phyloP scores from a whole-genome alignment of 2,329 filamentous ascomycete species.

The Botryosphaeria dothidea region DNA sequence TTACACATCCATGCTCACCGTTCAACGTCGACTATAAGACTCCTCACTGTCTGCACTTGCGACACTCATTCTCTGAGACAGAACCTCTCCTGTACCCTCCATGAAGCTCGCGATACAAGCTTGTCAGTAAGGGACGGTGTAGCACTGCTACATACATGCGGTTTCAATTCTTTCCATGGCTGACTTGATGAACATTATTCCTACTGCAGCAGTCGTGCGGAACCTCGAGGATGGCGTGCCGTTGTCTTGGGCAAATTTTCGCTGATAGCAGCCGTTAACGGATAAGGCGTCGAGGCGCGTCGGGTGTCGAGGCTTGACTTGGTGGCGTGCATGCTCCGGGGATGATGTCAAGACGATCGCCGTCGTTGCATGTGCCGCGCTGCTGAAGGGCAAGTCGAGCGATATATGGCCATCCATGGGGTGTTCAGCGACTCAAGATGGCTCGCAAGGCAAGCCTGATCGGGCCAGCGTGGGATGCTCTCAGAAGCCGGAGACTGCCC shows the following conservation, averaged over 20 bases:
- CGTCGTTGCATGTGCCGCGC: no score
- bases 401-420: background rate
- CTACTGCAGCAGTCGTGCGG: background rate
- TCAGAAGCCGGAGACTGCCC: background rate
- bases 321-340: background rate
- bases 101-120: background rate
- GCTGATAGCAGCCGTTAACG: background rate
- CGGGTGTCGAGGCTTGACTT: constrained; percentile 4
- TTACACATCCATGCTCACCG: background rate
- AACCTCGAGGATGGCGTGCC: background rate
- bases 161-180: background rate
- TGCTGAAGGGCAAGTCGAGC: background rate
- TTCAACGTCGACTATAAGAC: background rate
- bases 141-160: background rate
- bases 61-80: background rate
- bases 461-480: constrained; percentile 2
- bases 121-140: background rate
- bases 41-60: background rate
- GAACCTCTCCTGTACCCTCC: background rate
- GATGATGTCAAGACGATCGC: no score
- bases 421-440: background rate
- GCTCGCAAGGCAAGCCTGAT: background rate
- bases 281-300: constrained; percentile 6
- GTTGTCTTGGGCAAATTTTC: background rate
- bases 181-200: background rate